These are phyloP conservation scores for Turritis glabra DNA, from an alignment of 345 rosid species.

Conservation along the genomic window DNA sequence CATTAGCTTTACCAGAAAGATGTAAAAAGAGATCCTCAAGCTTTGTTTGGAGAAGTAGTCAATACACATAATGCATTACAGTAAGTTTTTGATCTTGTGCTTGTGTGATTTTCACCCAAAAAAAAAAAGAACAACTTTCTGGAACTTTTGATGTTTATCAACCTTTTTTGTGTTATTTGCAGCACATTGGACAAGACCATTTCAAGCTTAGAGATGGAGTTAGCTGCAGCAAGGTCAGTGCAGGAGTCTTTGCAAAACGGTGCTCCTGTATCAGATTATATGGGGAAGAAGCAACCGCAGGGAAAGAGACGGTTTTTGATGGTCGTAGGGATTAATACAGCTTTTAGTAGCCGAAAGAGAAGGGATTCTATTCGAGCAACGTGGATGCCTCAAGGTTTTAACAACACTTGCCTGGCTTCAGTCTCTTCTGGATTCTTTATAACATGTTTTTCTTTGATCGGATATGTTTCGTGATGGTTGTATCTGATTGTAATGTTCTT, in stretches of 20 bases:
- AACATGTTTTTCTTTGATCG: neutral
- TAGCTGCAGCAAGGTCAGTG: constrained; percentile 87
- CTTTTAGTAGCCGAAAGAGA: constrained; percentile 92
- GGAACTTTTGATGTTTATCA: constrained; percentile 3
- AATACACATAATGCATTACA: constrained; percentile 79
- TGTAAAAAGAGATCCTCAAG: constrained; percentile 62
- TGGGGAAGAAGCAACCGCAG: constrained; percentile 43
- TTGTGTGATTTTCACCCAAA: neutral
- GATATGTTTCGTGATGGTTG: constrained; percentile 13
- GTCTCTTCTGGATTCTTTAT: neutral
- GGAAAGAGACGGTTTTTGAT: constrained; percentile 66
- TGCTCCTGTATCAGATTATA: constrained; percentile 70
- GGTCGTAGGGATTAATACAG: constrained; percentile 94
- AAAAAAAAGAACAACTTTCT: neutral
- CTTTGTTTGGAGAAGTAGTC: constrained; percentile 59
- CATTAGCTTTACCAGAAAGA: constrained; percentile 72
- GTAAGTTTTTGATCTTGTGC: constrained; percentile 48
- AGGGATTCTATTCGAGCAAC: constrained; percentile 95
- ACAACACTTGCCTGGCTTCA: neutral
- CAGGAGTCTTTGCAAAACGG: constrained; percentile 71
- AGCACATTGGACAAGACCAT: constrained; percentile 93
- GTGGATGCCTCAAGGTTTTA: constrained; percentile 95
- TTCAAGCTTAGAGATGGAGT: constrained; percentile 95
- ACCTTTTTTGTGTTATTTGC: constrained; percentile 18
- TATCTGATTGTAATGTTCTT: constrained; percentile 9